Percentiles rank a stretch among this genome's conserved stretches.
These are phyloP conservation scores for Piper betle DNA, from an alignment of 164 flowering plant genomes.

Conservation along the genomic window DNA sequence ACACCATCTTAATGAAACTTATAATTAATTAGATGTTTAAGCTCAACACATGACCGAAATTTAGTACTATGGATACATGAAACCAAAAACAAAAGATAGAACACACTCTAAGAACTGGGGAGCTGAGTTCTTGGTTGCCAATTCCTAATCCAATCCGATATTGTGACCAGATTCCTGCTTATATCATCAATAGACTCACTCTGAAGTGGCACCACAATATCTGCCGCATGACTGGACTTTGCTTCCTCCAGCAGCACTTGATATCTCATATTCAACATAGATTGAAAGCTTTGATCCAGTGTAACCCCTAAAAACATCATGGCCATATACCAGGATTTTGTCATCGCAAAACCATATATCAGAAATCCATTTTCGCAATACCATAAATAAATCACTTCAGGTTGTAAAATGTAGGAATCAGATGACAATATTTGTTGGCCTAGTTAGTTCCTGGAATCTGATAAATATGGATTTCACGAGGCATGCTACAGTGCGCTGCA, in stretches of 20 bases:
- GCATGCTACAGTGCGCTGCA: too few species aligned
- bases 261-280: constrained; percentile 83
- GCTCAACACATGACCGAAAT: too few species aligned
- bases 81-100: background rate
- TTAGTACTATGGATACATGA: too few species aligned
- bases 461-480: too few species aligned
- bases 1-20: too few species aligned
- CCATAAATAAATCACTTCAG: too few species aligned
- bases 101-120: background rate
- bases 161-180: constrained; percentile 41
- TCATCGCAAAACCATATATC: background rate
- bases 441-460: too few species aligned
- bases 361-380: too few species aligned
- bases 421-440: too few species aligned
- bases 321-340: background rate
- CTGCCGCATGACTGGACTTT: constrained; percentile 57
- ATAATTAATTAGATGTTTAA: too few species aligned
- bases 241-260: constrained; percentile 88
- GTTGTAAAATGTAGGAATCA: too few species aligned
- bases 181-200: constrained; percentile 72
- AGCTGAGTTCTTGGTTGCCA: constrained; percentile 28
- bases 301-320: constrained; percentile 50
- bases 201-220: constrained; percentile 53
- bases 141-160: constrained; percentile 59
- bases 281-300: constrained; percentile 54